phyloP scores from a whole-genome alignment of 1,284 basidiomycete genomes.

The Tilletiaria anomala region DNA sequence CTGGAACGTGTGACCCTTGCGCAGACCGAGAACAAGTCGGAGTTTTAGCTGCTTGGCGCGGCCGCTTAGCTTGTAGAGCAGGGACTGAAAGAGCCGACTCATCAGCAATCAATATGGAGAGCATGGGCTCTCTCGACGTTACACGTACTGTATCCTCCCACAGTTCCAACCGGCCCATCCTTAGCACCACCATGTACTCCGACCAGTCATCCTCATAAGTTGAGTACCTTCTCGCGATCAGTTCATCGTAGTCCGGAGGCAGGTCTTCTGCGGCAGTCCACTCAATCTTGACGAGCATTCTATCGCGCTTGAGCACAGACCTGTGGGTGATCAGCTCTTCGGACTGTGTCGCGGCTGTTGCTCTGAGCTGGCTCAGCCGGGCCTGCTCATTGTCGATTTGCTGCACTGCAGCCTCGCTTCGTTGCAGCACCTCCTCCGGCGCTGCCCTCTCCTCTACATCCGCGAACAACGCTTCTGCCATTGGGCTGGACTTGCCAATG shows the following conservation, averaged over 20 bases:
- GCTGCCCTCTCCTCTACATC: neutral
- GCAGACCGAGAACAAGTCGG: too few relatives aligned
- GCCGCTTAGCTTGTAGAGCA: slow-evolving; percentile 11
- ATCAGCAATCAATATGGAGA: neutral
- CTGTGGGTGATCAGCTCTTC: slow-evolving; percentile 12
- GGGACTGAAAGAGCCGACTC: slow-evolving; percentile 1
- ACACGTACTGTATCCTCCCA: slow-evolving; percentile 48
- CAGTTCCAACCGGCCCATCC: slow-evolving; percentile 56
- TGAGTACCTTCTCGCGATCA: slow-evolving; percentile 45
- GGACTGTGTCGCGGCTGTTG: neutral
- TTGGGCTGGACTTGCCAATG: neutral
- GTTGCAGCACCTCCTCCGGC: neutral
- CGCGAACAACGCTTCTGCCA: neutral
- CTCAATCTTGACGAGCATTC: slow-evolving; percentile 64
- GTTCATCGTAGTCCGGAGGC: slow-evolving; percentile 53
- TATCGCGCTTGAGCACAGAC: slow-evolving; percentile 48
- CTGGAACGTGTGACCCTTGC: too few relatives aligned
- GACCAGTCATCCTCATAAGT: slow-evolving; percentile 56
- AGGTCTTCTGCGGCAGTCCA: slow-evolving; percentile 50
- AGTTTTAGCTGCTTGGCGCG: slow-evolving; percentile 43
- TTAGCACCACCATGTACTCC: slow-evolving; percentile 67
- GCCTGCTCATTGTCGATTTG: neutral
- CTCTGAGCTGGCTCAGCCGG: slow-evolving; percentile 1
- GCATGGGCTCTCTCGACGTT: neutral
- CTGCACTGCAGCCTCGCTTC: neutral